These are phyloP conservation scores for Neoboletus subvelutipes DNA, from an alignment of 768 basidiomycete species.

Conservation along the genomic window DNA sequence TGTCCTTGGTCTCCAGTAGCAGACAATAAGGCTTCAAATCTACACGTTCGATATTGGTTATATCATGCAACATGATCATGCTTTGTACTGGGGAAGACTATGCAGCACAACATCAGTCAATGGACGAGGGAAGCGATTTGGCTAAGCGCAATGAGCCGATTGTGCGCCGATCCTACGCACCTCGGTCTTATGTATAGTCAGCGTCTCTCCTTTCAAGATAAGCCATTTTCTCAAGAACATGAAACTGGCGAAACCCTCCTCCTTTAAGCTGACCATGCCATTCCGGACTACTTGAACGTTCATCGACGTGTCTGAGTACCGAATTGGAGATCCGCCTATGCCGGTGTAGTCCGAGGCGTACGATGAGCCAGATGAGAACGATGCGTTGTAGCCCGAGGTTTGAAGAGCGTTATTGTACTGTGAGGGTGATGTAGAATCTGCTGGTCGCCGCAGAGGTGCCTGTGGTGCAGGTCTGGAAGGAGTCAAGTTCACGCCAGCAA, in stretches of 20 bases:
- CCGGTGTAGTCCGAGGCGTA: conserved; percentile 72
- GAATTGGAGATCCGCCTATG: conserved; percentile 77
- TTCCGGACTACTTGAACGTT: conserved; percentile 54
- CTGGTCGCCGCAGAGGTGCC: conserved; percentile 53
- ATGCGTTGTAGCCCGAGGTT: conserved; percentile 57
- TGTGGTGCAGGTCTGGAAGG: conserved; percentile 79
- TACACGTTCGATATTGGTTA: conserved; percentile 85
- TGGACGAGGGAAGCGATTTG: background rate
- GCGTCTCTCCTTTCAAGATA: conserved; percentile 73
- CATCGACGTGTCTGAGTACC: conserved; percentile 38
- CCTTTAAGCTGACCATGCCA: conserved; percentile 86
- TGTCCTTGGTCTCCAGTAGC: conserved; percentile 80
- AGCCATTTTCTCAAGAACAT: conserved; percentile 92
- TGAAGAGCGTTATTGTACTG: conserved; percentile 43
- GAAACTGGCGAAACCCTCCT: conserved; percentile 90
- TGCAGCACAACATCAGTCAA: conserved; percentile 8
- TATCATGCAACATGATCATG: conserved; percentile 67
- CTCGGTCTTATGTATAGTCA: conserved; percentile 90
- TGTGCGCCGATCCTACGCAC: conserved; percentile 43
- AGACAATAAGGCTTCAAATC: conserved; percentile 96
- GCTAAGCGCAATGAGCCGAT: background rate
- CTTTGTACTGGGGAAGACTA: conserved; percentile 59
- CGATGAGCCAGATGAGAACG: conserved; percentile 58
- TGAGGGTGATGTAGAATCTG: conserved; percentile 34
- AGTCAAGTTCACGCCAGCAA: conserved; percentile 59